These are phyloP conservation scores for Capronia americana DNA, from an alignment of 2,329 filamentous ascomycete genomes.

Conservation along the genomic window DNA sequence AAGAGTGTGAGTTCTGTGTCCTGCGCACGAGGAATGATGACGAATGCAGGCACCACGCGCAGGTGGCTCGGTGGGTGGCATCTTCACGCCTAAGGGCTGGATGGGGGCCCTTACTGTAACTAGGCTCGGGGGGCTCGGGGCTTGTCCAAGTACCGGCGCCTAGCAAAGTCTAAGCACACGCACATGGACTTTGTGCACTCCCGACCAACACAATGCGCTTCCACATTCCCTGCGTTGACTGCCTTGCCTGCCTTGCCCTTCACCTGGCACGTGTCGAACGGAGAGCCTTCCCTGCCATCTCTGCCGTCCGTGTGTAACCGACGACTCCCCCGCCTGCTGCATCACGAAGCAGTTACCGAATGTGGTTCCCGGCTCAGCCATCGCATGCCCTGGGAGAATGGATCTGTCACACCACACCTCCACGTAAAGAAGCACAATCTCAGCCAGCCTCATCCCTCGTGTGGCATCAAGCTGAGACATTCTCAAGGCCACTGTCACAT, in stretches of 20 bases:
- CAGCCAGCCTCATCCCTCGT: constrained; percentile 6
- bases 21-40: not conserved
- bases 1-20: not conserved
- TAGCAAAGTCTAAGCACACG: constrained; percentile 17
- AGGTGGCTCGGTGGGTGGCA: too few relatives aligned
- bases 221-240: not conserved
- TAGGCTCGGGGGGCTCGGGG: not conserved
- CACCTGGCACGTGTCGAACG: not conserved
- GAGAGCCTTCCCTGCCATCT: not conserved
- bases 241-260: not conserved
- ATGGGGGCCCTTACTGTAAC: not conserved
- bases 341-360: not conserved
- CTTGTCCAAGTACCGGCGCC: not conserved
- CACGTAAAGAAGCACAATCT: not conserved
- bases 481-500: not conserved
- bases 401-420: not conserved
- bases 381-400: not conserved
- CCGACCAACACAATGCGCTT: not conserved
- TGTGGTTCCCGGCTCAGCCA: constrained; percentile 11
- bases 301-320: constrained; percentile 21
- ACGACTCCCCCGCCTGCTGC: not conserved
- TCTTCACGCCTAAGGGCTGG: not conserved
- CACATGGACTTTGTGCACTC: constrained; percentile 6
- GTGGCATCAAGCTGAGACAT: constrained; percentile 1
- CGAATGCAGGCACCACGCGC: not conserved